phyloP scores from a whole-genome alignment of 2,329 filamentous ascomycete species.

The Alternaria sp. region DNA sequence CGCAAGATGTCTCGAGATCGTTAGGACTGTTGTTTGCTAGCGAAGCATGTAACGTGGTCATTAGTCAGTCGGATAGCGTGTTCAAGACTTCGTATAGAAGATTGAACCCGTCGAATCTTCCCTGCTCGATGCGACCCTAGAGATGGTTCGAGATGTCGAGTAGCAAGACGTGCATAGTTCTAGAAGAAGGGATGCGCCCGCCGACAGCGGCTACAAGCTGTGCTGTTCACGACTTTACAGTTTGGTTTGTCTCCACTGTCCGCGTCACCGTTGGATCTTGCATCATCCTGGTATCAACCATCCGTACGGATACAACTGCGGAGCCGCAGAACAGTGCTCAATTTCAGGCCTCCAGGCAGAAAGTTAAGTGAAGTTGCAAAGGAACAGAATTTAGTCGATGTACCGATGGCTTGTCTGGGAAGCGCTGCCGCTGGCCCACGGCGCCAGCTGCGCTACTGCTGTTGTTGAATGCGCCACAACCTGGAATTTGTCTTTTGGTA shows the following conservation, averaged over 20 bases:
- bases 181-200: constrained; percentile 9
- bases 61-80: background rate
- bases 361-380: background rate
- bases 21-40: background rate
- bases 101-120: background rate
- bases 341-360: background rate
- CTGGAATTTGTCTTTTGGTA: constrained; percentile 5
- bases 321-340: constrained; percentile 1
- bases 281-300: background rate
- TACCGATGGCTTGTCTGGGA: background rate
- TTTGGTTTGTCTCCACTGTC: constrained; percentile 10
- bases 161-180: constrained; percentile 7
- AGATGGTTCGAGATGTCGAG: constrained; percentile 7
- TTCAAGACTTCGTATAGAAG: constrained; percentile 1
- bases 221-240: constrained; percentile 6
- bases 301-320: constrained; percentile 12
- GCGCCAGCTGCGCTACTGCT: constrained; percentile 4
- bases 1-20: constrained; percentile 3
- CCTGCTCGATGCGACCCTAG: constrained; percentile 1
- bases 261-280: constrained; percentile 18
- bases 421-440: constrained; percentile 4
- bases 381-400: background rate
- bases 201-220: constrained; percentile 4
- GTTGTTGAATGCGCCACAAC: constrained; percentile 21
- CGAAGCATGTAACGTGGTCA: background rate